Percentiles rank a stretch among this genome's conserved stretches.
These are phyloP conservation scores for Monosporascus sp. DNA, from an alignment of 2,329 filamentous ascomycete species.

Conservation along the genomic window DNA sequence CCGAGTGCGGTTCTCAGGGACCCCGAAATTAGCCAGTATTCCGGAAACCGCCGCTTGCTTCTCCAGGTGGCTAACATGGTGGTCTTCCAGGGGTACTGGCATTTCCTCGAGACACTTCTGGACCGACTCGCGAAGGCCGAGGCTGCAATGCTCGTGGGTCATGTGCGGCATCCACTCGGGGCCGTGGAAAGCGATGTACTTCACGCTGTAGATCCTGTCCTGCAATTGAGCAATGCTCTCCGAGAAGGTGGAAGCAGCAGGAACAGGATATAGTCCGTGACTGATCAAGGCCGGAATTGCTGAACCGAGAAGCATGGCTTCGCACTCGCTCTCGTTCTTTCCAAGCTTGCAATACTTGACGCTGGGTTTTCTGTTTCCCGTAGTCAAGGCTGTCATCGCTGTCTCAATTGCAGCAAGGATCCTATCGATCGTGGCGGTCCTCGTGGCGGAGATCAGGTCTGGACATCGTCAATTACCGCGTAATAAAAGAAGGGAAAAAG, in stretches of 20 bases:
- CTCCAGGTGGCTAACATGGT: neutral
- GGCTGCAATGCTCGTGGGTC: constrained; percentile 15
- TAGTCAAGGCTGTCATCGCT: constrained; percentile 8
- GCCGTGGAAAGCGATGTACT: constrained; percentile 13
- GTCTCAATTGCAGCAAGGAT: constrained; percentile 10
- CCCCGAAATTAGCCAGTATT: neutral
- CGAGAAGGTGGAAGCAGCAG: constrained; percentile 8
- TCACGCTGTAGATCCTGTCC: constrained; percentile 9
- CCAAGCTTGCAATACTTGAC: constrained; percentile 15
- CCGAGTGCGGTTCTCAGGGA: neutral
- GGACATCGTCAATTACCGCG: neutral
- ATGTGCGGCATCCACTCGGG: constrained; percentile 15
- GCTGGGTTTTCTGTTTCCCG: neutral
- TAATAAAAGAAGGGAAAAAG: neutral
- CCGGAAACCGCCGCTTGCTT: neutral
- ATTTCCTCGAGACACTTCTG: constrained; percentile 10
- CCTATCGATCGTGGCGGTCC: constrained; percentile 8
- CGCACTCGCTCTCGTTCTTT: constrained; percentile 12
- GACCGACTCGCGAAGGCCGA: constrained; percentile 11
- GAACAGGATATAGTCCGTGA: constrained; percentile 15
- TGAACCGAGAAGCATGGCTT: constrained; percentile 21
- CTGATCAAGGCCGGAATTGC: constrained; percentile 9
- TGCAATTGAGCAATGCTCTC: constrained; percentile 14
- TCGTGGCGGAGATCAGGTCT: constrained; percentile 11
- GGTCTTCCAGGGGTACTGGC: constrained; percentile 6